A percentile compares a stretch with the other conserved stretches of the same genome.
These are phyloP conservation scores for Acacia concinna DNA, from an alignment of 331 rosid species.

Conservation along the genomic window DNA sequence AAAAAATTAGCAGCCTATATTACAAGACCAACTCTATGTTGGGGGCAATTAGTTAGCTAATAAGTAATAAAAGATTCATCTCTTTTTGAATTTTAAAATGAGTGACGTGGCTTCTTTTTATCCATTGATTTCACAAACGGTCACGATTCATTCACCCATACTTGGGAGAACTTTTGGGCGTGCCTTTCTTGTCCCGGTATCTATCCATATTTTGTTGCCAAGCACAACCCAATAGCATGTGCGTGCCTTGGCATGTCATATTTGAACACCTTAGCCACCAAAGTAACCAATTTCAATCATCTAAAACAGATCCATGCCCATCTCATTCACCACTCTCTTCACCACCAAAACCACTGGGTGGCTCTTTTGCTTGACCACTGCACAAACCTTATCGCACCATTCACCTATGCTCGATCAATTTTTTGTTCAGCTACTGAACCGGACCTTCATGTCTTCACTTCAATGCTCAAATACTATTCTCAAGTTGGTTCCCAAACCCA, in stretches of 20 bases:
- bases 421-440: constrained; percentile 43
- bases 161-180: neutral
- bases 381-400: constrained; percentile 57
- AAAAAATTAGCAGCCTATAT: too few species aligned
- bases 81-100: too few species aligned
- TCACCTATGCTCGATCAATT: constrained; percentile 45
- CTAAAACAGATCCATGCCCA: constrained; percentile 56
- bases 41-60: too few species aligned
- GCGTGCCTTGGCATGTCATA: constrained; percentile 29
- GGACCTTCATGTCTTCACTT: constrained; percentile 40
- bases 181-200: neutral
- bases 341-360: constrained; percentile 49
- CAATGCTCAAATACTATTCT: constrained; percentile 58
- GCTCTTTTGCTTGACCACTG: constrained; percentile 51
- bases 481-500: constrained; percentile 32
- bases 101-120: neutral
- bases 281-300: constrained; percentile 28
- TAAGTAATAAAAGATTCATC: too few species aligned
- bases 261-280: constrained; percentile 26
- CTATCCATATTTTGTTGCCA: neutral
- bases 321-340: constrained; percentile 47
- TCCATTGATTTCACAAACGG: neutral
- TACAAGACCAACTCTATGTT: too few species aligned
- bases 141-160: neutral
- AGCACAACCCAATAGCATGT: neutral